Conservation (phyloP, 2,329 filamentous ascomycete genomes). For the Onygenales sp. region DNA sequence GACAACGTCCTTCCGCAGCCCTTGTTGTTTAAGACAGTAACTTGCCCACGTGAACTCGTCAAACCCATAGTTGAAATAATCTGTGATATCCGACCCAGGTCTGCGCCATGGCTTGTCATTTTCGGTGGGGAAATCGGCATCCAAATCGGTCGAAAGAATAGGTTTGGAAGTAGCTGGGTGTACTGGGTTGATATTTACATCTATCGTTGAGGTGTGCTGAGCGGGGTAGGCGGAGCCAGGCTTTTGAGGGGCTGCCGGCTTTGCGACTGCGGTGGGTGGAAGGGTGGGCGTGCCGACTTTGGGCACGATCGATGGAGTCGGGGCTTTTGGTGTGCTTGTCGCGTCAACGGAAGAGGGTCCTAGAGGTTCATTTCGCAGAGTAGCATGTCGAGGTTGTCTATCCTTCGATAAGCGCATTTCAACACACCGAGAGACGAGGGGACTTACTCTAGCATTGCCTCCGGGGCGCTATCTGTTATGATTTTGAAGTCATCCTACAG, state of each 20-base stretch:
- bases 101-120: conserved; percentile 88
- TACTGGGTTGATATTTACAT: conserved; percentile 72
- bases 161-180: conserved; percentile 69
- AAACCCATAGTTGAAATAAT: conserved; percentile 99
- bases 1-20: conserved; percentile 64
- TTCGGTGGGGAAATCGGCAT: conserved; percentile 61
- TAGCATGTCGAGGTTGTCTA: conserved; percentile 31
- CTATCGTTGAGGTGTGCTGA: conserved; percentile 65
- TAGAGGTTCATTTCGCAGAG: conserved; percentile 25
- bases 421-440: conserved; percentile 21
- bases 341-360: conserved; percentile 26
- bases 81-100: conserved; percentile 85
- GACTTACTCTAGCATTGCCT: conserved; percentile 24
- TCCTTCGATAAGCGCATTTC: conserved; percentile 5
- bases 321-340: conserved; percentile 21
- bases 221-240: conserved; percentile 57
- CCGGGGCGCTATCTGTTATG: conserved; percentile 38
- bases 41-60: conserved; percentile 97
- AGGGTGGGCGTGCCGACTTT: conserved; percentile 22
- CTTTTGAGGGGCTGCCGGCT: conserved; percentile 36
- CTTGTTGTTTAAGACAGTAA: conserved; percentile 83
- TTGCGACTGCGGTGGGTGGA: conserved; percentile 24
- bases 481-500: conserved; percentile 40
- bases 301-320: conserved; percentile 21
- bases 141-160: conserved; percentile 69